Base-by-base conservation (phyloP, 495 filamentous ascomycete genomes). In the Trypethelium eluteriae region DNA sequence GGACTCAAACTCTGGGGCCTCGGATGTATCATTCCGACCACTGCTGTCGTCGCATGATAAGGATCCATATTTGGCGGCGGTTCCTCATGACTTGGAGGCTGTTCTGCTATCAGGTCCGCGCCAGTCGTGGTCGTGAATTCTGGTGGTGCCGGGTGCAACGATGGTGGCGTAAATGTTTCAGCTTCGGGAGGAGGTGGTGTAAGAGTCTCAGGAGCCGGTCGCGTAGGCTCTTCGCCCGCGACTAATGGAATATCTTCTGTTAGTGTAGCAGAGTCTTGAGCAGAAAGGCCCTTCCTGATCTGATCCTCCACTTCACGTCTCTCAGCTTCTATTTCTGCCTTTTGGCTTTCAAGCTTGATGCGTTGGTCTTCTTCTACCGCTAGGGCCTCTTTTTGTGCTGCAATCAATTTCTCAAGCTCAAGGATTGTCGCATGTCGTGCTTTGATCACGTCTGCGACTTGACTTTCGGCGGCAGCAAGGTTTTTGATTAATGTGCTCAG, bases 401-500 rank as follows among this genome's bases (percentile, higher is more conserved):
- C 83, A 1, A 99, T 79, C 3, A 98, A 76, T 69, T 89, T 93
- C 76, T 96, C 92, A 6, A 98, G 81, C 2, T 86, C 91, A 34
- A 83, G 79, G 12, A 98, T 86, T 32, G 98, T 81, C 32, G 86
- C 82, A 49, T 83, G 83, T 18, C 95, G 89, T 2, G 92, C 90
- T 72, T 93, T 93, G 73, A 99, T 91, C 67, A 89, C 89, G 66
- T 95, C 91, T 2, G 90, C 88, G 1, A 98, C 90, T 0, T 93
- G 93, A 50, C 86, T 89, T 76, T 98, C 92, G n/a, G 94, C 94
- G 65, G 85, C 91, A 41, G 92, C 91, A 16, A 99, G 83, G 2
- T 84, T 86, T 78, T 94, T 96, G 62, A 98, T 81, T 7, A 99
- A 80, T 2, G 90, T 86, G 68, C 87, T 91, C 25, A 98, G 87